Base-by-base conservation (phyloP, 352 stramenopile species). In the Phytophthora boehmeriae region DNA sequence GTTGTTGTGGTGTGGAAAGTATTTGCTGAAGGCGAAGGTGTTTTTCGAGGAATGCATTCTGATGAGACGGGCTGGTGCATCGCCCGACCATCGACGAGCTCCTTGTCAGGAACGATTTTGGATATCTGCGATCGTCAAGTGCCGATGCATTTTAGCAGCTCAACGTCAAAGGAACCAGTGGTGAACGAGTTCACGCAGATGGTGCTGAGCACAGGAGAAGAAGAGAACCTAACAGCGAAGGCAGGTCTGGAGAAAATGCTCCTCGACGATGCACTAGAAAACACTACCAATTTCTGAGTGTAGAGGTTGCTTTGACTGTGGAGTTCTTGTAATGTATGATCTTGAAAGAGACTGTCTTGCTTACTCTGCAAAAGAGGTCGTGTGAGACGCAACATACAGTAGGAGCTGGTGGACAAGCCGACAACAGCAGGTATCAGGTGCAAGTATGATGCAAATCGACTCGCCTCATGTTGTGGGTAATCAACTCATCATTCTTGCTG, bases 1-100 rank as follows among this genome's bases (percentile, higher is more conserved):
- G 59, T 86, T 2, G 75, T 92, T 23, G 56, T 88, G n/a, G 75
- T 88, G 23, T 92, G 80, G 80, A 77, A 70, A 20, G 51, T 81
- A 17, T 73, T 86, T 50, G 75, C 83, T 22, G 72, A 92, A 46
- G 71, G 59, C 0, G 71, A 76, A 39, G 71, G 67, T 0, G 1
- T 67, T 0, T 72, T 68, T 27, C 51, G 38, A 13, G 67, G 71
- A 0, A 59, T 79, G 52, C 52, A 72, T 27, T 72, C 67, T 0
- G 63, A 76, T 22, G 54, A 76, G 36, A 76, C 55, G 5, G 71
- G 71, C 0, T 79, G 71, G 67, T 67, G 54, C 14, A 23, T 74
- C 5, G 19, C 48, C 23, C 45, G 48, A 16, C 55, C 70, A 13
- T 57, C 54, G 8, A 56, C 48, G 0, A 52, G 35, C 16, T 32